Percentiles rank a stretch among this genome's conserved stretches.
phyloP scores from a whole-genome alignment of 257 asterid genomes.

The Capsicum rhomboideum region DNA sequence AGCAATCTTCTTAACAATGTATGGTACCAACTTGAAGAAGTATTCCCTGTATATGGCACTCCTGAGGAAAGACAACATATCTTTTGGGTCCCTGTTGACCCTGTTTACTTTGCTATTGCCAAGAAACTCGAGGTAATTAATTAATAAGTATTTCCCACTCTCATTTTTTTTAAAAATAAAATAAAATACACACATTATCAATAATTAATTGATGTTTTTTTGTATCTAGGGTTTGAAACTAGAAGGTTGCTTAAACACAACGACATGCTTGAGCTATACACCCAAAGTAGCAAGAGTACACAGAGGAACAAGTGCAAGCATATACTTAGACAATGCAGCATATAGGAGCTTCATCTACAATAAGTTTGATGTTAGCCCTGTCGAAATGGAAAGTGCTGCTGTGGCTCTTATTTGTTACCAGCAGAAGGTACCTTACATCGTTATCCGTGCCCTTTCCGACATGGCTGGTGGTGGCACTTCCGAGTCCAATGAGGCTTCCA shows the following conservation, averaged over 20 bases:
- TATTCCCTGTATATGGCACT: conserved; percentile 37
- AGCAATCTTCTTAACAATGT: conserved; percentile 37
- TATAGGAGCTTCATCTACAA: conserved; percentile 24
- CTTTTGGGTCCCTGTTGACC: conserved; percentile 45
- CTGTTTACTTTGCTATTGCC: conserved; percentile 12
- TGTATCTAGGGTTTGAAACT: conserved; percentile 20
- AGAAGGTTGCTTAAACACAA: conserved; percentile 27
- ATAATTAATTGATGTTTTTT: not conserved
- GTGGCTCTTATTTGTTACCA: conserved; percentile 41
- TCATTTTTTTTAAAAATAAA: too few species aligned
- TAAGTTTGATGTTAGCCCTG: conserved; percentile 22
- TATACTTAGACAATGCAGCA: conserved; percentile 46
- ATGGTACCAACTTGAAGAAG: conserved; percentile 58
- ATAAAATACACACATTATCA: too few species aligned
- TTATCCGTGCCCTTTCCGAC: conserved; percentile 49
- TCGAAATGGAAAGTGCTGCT: conserved; percentile 55
- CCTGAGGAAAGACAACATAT: conserved; percentile 46
- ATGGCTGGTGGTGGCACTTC: conserved; percentile 46
- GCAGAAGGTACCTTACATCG: conserved; percentile 43
- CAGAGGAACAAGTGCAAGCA: conserved; percentile 39
- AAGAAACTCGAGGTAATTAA: conserved; percentile 28
- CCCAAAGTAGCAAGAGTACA: conserved; percentile 26
- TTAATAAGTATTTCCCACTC: too few species aligned
- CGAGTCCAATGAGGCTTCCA: conserved; percentile 38
- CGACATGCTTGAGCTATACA: conserved; percentile 22